Base-by-base conservation (phyloP, 192 early-diverging fungal genomes). In the Coemansia sp. region DNA sequence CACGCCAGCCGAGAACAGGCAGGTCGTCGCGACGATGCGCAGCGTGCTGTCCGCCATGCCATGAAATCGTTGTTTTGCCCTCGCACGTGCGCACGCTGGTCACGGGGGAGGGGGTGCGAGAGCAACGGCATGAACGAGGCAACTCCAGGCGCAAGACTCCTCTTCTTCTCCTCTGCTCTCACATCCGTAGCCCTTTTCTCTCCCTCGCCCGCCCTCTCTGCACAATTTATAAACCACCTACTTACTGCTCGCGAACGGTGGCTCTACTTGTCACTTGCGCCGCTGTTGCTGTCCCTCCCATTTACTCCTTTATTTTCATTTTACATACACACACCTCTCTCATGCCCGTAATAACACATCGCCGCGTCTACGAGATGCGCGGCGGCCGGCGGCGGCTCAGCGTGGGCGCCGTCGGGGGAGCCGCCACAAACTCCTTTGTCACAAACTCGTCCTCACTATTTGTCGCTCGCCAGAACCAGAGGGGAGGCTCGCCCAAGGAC, bases 1-100 rank as follows among this genome's bases (percentile, higher is more conserved):
- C 19, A 97, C 91, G 0, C 71, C 79, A 4, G 88, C 91, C 40
- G 96, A 99, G 65, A 98, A 96, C 76, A 67, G 73, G 39, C 63
- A 66, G 3, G 79, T 98, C 58, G 73, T 96, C 38, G 65, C 41
- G 20, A 83, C 81, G 37, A 71, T 83, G 72, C 68, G 81, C 62
- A 63, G 22, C 29, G 65, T 78, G 40, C 63, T 83, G 32, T 2
- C 32, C 7, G 32, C 2, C 7, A 5, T 35, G 64, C 67, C 2
- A 63, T 70, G n/a, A n/a, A n/a, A n/a, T n/a, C n/a, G n/a, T n/a
- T n/a, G n/a, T n/a, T n/a, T n/a, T n/a, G n/a, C n/a, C n/a, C n/a
- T n/a, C n/a, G 67, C 67, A 69, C 67, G 67, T 69, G 67, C 39
- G 47, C 56, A 59, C 67, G 32, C 14, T n/a, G 67, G 49, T 68